A percentile compares a stretch with the other conserved stretches of the same genome.
Evolutionary conservation across 192 early-diverging fungal species (phyloP).

Genomic region (Backusella psychrophila): DNA sequence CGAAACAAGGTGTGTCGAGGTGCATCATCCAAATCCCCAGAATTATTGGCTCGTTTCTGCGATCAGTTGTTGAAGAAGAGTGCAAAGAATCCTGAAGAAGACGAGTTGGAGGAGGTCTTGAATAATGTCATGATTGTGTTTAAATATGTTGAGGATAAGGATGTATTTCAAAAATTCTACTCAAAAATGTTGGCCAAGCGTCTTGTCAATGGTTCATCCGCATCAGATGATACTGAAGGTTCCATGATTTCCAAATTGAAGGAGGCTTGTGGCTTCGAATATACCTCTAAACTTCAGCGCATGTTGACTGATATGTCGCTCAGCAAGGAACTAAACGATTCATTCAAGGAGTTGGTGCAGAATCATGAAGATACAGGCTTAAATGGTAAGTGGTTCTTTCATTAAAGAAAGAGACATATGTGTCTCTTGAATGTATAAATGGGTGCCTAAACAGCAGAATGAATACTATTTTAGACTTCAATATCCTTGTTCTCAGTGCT

Average conservation of each 20-base stretch:
- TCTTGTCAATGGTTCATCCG: conserved; percentile 84
- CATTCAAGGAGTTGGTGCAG: conserved; percentile 66
- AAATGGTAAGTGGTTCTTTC: conserved; percentile 16
- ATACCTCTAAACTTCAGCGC: conserved; percentile 89
- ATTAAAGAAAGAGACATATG: not conserved
- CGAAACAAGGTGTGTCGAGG: conserved; percentile 79
- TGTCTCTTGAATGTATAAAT: not conserved
- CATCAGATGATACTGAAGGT: conserved; percentile 93
- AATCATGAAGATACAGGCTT: conserved; percentile 31
- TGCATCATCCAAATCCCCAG: conserved; percentile 72
- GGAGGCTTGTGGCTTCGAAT: conserved; percentile 93
- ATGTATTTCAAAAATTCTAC: conserved; percentile 99
- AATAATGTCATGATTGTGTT: conserved; percentile 79
- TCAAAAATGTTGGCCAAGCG: conserved; percentile 91
- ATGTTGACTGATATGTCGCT: conserved; percentile 96
- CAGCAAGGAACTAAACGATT: conserved; percentile 86
- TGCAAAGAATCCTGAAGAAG: conserved; percentile 69
- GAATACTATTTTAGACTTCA: conserved; percentile 60
- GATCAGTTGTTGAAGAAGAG: conserved; percentile 89
- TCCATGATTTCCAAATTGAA: conserved; percentile 76
- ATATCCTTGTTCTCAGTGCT: conserved; percentile 82
- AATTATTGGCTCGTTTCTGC: conserved; percentile 87
- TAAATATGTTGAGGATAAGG: conserved; percentile 96
- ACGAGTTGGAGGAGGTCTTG: conserved; percentile 41
- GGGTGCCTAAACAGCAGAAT: not conserved